Conservation (phyloP, 2,329 filamentous ascomycete species). For the Sporothrix protearum region DNA sequence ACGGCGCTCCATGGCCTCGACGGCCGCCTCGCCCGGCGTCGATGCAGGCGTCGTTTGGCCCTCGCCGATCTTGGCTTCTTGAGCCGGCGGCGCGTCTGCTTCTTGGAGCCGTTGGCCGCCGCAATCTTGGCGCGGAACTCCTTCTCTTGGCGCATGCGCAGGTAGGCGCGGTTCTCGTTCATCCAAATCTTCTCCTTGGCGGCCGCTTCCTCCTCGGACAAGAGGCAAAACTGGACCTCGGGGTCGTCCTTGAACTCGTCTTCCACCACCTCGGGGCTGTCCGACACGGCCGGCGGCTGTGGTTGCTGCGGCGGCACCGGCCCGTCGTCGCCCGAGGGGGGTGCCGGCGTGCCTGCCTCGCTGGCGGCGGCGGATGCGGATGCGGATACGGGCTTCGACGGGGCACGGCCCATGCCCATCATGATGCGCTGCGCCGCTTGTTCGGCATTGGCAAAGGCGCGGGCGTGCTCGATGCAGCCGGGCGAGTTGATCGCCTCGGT, state of each 20-base stretch:
- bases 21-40: slow-evolving; percentile 66
- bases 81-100: slow-evolving; percentile 42
- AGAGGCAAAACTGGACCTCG: slow-evolving; percentile 76
- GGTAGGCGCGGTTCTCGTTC: slow-evolving; percentile 89
- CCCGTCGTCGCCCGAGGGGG: background rate
- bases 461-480: slow-evolving; percentile 53
- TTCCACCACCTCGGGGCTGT: slow-evolving; percentile 65
- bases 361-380: slow-evolving; percentile 1
- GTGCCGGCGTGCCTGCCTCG: slow-evolving; percentile 10
- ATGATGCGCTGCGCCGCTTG: slow-evolving; percentile 43
- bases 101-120: slow-evolving; percentile 30
- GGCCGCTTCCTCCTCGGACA: slow-evolving; percentile 68
- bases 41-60: slow-evolving; percentile 65
- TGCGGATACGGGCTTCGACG: background rate
- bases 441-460: slow-evolving; percentile 56
- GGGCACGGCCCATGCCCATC: slow-evolving; percentile 20
- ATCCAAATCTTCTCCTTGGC: slow-evolving; percentile 94
- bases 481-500: slow-evolving; percentile 64
- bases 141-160: slow-evolving; percentile 82
- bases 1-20: slow-evolving; percentile 64
- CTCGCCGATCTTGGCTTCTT: slow-evolving; percentile 58
- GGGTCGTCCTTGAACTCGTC: slow-evolving; percentile 86
- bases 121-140: slow-evolving; percentile 67
- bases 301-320: background rate
- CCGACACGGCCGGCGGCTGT: slow-evolving; percentile 40